Evolutionary conservation across 2,329 filamentous ascomycete genomes (phyloP).

Genomic region (Herpotrichia juniperi): DNA sequence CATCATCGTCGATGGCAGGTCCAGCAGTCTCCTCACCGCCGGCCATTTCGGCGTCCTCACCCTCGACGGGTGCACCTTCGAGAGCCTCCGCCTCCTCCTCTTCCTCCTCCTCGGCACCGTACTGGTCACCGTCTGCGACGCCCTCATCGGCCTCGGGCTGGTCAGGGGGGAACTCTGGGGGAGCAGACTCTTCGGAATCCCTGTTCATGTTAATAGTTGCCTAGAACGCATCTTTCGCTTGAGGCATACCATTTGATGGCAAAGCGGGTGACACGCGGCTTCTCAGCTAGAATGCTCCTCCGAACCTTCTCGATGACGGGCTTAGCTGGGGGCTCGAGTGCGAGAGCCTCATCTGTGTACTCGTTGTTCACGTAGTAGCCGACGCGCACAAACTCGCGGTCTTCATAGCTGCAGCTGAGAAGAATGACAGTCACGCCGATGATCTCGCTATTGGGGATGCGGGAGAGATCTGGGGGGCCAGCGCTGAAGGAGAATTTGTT

Average conservation of each 20-base stretch:
- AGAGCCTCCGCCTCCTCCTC: slow-evolving; percentile 71
- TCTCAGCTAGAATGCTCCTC: slow-evolving; percentile 93
- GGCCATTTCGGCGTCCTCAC: slow-evolving; percentile 77
- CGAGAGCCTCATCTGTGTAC: slow-evolving; percentile 90
- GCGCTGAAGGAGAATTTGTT: slow-evolving; percentile 99
- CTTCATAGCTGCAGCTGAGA: slow-evolving; percentile 94
- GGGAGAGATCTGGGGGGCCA: slow-evolving; percentile 84
- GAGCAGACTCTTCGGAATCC: slow-evolving; percentile 97
- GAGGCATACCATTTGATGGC: slow-evolving; percentile 91
- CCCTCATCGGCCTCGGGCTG: slow-evolving; percentile 92
- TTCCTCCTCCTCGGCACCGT: slow-evolving; percentile 83
- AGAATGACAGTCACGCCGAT: slow-evolving; percentile 97
- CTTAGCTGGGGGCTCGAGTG: slow-evolving; percentile 87
- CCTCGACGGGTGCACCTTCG: slow-evolving; percentile 57
- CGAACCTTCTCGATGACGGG: slow-evolving; percentile 90
- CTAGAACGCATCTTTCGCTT: not conserved
- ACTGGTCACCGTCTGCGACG: slow-evolving; percentile 82
- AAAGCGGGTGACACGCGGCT: slow-evolving; percentile 95
- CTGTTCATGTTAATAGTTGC: slow-evolving; percentile 55
- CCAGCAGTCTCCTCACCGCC: slow-evolving; percentile 65
- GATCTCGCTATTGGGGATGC: slow-evolving; percentile 94
- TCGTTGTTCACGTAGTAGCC: slow-evolving; percentile 99
- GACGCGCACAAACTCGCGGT: slow-evolving; percentile 94
- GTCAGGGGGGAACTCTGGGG: slow-evolving; percentile 94
- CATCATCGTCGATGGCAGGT: slow-evolving; percentile 66